These are phyloP conservation scores for Capsicum chinense DNA, from an alignment of 257 asterid genomes.

Conservation along the genomic window DNA sequence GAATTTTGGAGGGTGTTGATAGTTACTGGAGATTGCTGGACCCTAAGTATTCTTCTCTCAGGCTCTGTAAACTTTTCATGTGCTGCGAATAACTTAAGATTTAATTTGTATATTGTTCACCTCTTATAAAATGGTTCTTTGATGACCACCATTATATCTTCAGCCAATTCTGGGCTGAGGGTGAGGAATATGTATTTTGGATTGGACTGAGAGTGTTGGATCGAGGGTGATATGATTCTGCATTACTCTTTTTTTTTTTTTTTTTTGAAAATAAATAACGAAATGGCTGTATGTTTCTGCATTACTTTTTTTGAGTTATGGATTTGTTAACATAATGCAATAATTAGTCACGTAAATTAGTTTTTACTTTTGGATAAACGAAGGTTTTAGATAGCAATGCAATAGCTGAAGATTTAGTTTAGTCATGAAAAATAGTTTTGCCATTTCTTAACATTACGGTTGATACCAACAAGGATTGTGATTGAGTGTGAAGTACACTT, in stretches of 20 bases:
- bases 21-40: conserved; percentile 18
- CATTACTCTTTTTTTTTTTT: not conserved
- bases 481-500: too few species aligned
- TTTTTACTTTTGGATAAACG: too few species aligned
- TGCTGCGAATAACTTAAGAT: conserved; percentile 17
- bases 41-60: conserved; percentile 29
- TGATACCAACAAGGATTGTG: too few species aligned
- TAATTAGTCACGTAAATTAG: not conserved
- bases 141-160: not conserved
- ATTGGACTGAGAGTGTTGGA: not conserved
- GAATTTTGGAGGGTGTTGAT: conserved; percentile 27
- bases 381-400: too few species aligned
- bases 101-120: conserved; percentile 28
- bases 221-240: not conserved
- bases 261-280: not conserved
- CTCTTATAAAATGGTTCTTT: conserved; percentile 11
- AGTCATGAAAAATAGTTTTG: too few species aligned
- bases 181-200: conserved; percentile 5
- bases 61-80: conserved; percentile 33
- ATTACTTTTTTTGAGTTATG: not conserved
- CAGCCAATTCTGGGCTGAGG: conserved; percentile 1
- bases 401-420: too few species aligned
- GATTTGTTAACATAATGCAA: not conserved
- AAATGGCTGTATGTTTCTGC: conserved; percentile 15
- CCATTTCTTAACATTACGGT: too few species aligned